A percentile compares a stretch with the other conserved stretches of the same genome.
Evolutionary conservation across 2,329 filamentous ascomycete species (phyloP).

Genomic region (Diplodia mutila): DNA sequence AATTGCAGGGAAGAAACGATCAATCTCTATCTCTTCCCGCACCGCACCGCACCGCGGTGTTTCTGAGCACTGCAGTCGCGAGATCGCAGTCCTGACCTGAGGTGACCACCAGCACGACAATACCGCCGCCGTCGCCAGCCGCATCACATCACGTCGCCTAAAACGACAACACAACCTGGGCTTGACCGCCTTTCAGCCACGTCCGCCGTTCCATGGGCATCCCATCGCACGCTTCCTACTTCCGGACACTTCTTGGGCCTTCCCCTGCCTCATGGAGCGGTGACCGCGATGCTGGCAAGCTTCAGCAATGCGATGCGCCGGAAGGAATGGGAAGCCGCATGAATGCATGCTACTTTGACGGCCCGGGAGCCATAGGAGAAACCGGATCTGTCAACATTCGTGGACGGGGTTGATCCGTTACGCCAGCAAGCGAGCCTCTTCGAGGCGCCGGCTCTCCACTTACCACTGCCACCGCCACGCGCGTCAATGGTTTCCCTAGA

Average conservation of each 20-base stretch:
- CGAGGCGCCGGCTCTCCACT: neutral
- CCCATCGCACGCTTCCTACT: neutral
- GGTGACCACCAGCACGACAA: neutral
- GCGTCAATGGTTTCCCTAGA: neutral
- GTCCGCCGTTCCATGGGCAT: neutral
- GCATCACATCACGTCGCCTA: neutral
- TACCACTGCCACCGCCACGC: neutral
- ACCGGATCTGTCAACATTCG: neutral
- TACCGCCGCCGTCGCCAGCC: neutral
- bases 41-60: neutral
- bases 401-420: neutral
- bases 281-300: neutral
- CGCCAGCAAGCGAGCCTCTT: neutral
- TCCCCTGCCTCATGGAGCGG: neutral
- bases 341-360: neutral
- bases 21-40: neutral
- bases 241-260: neutral
- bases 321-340: neutral
- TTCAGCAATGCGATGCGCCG: neutral
- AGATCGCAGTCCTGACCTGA: neutral
- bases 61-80: neutral
- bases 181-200: neutral
- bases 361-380: neutral
- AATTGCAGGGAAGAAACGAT: neutral
- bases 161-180: neutral